Evolutionary conservation across 2,329 filamentous ascomycete species (phyloP).

Genomic region (Xylaria multiplex): DNA sequence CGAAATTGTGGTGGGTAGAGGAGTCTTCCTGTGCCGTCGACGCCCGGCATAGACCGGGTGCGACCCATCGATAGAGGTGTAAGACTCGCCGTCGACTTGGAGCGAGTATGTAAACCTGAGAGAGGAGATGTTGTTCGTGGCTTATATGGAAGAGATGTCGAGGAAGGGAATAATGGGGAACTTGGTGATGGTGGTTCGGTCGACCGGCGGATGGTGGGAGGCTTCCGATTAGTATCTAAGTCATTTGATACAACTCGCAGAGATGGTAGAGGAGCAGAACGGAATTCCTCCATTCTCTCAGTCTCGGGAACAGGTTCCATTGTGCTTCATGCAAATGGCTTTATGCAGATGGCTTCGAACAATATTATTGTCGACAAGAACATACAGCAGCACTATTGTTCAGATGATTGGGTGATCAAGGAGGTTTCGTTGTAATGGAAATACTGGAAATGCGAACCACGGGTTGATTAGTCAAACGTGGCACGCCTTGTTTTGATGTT

Average conservation of each 20-base stretch:
- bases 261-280: slow-evolving; percentile 64
- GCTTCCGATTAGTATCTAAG: slow-evolving; percentile 60
- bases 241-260: slow-evolving; percentile 56
- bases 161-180: slow-evolving; percentile 60
- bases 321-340: slow-evolving; percentile 41
- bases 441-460: slow-evolving; percentile 5
- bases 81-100: slow-evolving; percentile 66
- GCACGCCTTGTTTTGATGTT: slow-evolving; percentile 34
- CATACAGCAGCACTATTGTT: slow-evolving; percentile 5
- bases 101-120: slow-evolving; percentile 65
- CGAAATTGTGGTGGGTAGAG: slow-evolving; percentile 64
- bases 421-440: slow-evolving; percentile 11
- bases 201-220: slow-evolving; percentile 64
- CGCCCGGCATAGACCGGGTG: slow-evolving; percentile 71
- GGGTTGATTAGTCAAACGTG: slow-evolving; percentile 28
- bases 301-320: slow-evolving; percentile 77
- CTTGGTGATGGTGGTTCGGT: slow-evolving; percentile 68
- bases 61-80: slow-evolving; percentile 68
- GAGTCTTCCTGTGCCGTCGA: slow-evolving; percentile 68
- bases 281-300: slow-evolving; percentile 74
- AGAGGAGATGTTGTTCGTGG: slow-evolving; percentile 71
- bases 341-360: slow-evolving; percentile 10
- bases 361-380: slow-evolving; percentile 2
- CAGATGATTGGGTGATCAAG: slow-evolving; percentile 14
- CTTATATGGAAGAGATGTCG: slow-evolving; percentile 63